A percentile compares a stretch with the other conserved stretches of the same genome.
Conservation (phyloP, 441 rosid genomes). For the Populus hybrid region DNA sequence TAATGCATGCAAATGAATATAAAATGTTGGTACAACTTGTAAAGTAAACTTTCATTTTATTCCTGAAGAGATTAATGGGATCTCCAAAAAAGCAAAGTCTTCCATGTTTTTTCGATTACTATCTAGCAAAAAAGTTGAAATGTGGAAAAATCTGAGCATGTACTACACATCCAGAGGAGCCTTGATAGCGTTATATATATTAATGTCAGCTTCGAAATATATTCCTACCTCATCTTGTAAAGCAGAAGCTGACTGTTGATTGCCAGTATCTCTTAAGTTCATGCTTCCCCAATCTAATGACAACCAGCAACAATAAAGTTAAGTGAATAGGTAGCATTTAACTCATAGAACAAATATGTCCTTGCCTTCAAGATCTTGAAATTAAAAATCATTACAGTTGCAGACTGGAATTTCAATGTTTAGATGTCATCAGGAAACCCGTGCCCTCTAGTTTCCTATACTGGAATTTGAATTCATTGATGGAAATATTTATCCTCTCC, state of each 20-base stretch:
- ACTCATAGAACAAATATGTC: not conserved
- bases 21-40: slow-evolving; percentile 44
- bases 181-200: not conserved
- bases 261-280: slow-evolving; percentile 47
- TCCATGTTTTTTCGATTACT: not conserved
- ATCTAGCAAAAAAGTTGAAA: not conserved
- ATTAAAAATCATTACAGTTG: not conserved
- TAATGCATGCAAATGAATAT: slow-evolving; percentile 6
- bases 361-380: not conserved
- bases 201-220: slow-evolving; percentile 6
- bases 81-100: not conserved
- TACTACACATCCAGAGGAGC: not conserved
- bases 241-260: slow-evolving; percentile 62
- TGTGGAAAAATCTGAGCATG: too few species aligned
- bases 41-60: slow-evolving; percentile 56
- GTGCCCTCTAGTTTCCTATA: not conserved
- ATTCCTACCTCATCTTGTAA: slow-evolving; percentile 78
- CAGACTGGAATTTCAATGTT: not conserved
- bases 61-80: slow-evolving; percentile 41
- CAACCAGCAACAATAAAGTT: slow-evolving; percentile 37
- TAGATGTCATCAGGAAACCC: not conserved
- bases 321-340: not conserved
- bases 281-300: slow-evolving; percentile 40
- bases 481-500: not conserved
- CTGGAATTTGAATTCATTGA: not conserved